Percentiles rank a stretch among this genome's conserved stretches.
Evolutionary conservation across 2,329 filamentous ascomycete species (phyloP).

Genomic region (Stagonosporopsis vannaccii): DNA sequence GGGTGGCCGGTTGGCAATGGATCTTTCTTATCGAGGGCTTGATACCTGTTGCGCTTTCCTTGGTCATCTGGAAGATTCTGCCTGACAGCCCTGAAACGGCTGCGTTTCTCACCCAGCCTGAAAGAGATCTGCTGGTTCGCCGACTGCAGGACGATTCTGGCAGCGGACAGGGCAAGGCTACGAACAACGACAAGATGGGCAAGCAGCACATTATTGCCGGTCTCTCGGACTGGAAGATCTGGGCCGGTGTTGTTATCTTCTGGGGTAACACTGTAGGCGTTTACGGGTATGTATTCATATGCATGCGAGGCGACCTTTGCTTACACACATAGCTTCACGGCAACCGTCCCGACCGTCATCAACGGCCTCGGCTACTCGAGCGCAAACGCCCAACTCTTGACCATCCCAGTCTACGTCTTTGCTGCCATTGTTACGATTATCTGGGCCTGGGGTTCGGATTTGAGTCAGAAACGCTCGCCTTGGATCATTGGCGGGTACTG

Average conservation of each 20-base stretch:
- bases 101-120: conserved; percentile 42
- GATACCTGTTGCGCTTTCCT: conserved; percentile 48
- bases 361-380: conserved; percentile 52
- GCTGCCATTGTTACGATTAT: conserved; percentile 51
- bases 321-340: conserved; percentile 39
- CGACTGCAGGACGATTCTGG: conserved; percentile 54
- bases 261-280: conserved; percentile 49
- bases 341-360: conserved; percentile 54
- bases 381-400: conserved; percentile 52
- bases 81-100: conserved; percentile 59
- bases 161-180: conserved; percentile 51
- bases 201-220: conserved; percentile 59
- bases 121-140: conserved; percentile 44
- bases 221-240: conserved; percentile 51
- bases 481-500: conserved; percentile 62
- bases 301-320: not conserved
- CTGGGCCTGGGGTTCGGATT: conserved; percentile 60
- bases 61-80: conserved; percentile 60
- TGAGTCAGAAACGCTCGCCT: conserved; percentile 59
- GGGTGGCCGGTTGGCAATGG: conserved; percentile 46
- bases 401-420: conserved; percentile 54
- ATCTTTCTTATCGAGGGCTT: conserved; percentile 41
- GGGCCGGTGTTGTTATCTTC: conserved; percentile 47
- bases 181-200: conserved; percentile 59
- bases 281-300: conserved; percentile 35